Evolutionary conservation across 345 rosid genomes (phyloP).

Genomic region (Streptanthus diversifolius): DNA sequence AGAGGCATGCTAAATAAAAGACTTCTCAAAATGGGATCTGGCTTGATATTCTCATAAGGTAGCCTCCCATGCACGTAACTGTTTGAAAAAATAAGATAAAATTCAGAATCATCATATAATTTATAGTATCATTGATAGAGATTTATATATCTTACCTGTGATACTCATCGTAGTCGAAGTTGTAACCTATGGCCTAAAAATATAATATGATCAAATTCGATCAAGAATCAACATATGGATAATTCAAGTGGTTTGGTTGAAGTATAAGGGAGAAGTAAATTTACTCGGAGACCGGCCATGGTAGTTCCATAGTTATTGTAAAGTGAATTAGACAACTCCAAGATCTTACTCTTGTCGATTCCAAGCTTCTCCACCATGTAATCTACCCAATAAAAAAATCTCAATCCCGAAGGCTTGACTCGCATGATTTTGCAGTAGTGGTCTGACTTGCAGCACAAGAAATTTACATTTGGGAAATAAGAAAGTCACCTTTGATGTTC

Average conservation of each 20-base stretch:
- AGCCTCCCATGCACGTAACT: slow-evolving; percentile 74
- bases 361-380: slow-evolving; percentile 72
- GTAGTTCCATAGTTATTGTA: slow-evolving; percentile 88
- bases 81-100: not conserved
- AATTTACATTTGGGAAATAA: not conserved
- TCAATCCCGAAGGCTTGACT: not conserved
- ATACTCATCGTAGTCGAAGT: slow-evolving; percentile 75
- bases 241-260: not conserved
- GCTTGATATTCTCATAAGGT: slow-evolving; percentile 72
- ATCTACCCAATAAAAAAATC: slow-evolving; percentile 33
- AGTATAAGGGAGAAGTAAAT: not conserved
- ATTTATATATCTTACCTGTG: slow-evolving; percentile 43
- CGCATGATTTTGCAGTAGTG: not conserved
- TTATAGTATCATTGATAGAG: not conserved
- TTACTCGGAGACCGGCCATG: slow-evolving; percentile 90
- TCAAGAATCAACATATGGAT: not conserved
- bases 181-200: slow-evolving; percentile 50
- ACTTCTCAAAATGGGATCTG: slow-evolving; percentile 65
- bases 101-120: not conserved
- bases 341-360: slow-evolving; percentile 48
- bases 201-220: not conserved
- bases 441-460: slow-evolving; percentile 1
- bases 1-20: slow-evolving; percentile 63
- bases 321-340: slow-evolving; percentile 51
- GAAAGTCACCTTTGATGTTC: slow-evolving; percentile 51